Conservation (phyloP, 768 basidiomycete genomes). For the Gelatoporia subvermispora region DNA sequence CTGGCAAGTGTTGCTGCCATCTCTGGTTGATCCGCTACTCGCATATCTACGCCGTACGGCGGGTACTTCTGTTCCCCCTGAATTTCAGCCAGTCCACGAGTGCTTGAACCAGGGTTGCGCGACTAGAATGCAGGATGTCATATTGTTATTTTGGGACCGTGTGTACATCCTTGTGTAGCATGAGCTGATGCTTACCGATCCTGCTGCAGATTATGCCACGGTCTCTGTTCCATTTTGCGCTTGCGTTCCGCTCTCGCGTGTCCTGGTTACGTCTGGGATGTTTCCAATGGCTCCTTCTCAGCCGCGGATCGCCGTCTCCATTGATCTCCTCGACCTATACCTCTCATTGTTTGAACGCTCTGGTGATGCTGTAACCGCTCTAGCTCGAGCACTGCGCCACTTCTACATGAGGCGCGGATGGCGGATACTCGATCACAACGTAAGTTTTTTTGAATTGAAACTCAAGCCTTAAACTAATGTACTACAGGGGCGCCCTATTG, state of each 20-base stretch:
- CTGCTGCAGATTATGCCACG: neutral
- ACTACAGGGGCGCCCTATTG: conserved; percentile 17
- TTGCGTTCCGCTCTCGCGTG: conserved; percentile 18
- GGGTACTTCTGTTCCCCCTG: neutral
- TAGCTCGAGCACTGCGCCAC: conserved; percentile 22
- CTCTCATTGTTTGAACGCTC: conserved; percentile 30
- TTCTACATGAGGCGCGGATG: conserved; percentile 28
- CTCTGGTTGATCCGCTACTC: no score
- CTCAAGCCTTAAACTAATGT: neutral
- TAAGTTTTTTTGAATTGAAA: conserved; percentile 1
- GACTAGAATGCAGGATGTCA: neutral
- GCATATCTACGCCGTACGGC: neutral
- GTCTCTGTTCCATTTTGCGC: conserved; percentile 10
- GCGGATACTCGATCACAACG: conserved; percentile 10
- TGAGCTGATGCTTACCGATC: no score
- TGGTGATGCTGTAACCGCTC: conserved; percentile 31
- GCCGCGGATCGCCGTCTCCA: conserved; percentile 16
- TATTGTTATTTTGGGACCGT: neutral
- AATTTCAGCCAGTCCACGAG: neutral
- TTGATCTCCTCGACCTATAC: conserved; percentile 31
- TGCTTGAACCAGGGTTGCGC: neutral
- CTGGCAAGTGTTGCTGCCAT: no score
- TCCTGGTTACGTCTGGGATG: conserved; percentile 26
- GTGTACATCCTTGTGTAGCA: no score
- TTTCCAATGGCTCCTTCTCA: conserved; percentile 27